These are phyloP conservation scores for Penicillium canariense DNA, from an alignment of 495 filamentous ascomycete species.

Conservation along the genomic window DNA sequence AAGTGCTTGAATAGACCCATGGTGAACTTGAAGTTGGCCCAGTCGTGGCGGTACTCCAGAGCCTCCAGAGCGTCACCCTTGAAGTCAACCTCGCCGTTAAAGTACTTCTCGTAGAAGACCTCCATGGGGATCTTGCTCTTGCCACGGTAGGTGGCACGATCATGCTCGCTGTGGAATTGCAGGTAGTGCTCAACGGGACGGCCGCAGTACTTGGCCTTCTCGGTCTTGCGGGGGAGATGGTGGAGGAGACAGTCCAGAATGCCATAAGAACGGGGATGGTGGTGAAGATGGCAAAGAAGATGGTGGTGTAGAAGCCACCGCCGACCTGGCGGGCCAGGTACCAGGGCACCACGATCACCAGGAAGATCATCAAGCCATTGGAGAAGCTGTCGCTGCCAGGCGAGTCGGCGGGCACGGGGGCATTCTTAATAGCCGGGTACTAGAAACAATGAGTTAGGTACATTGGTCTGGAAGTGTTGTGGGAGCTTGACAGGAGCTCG, in stretches of 20 bases:
- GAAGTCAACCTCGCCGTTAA: constrained; percentile 80
- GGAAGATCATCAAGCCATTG: constrained; percentile 53
- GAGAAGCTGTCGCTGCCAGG: constrained; percentile 57
- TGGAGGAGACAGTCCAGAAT: constrained; percentile 59
- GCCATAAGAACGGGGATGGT: constrained; percentile 55
- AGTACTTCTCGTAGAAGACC: constrained; percentile 89
- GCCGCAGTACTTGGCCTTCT: constrained; percentile 61
- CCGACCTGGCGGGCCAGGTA: constrained; percentile 54
- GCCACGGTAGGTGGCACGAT: constrained; percentile 71
- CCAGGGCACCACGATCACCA: constrained; percentile 49
- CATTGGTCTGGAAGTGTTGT: neutral
- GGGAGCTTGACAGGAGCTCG: neutral
- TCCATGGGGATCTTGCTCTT: constrained; percentile 79
- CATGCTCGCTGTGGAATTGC: constrained; percentile 72
- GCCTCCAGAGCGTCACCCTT: constrained; percentile 79
- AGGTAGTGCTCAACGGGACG: constrained; percentile 82
- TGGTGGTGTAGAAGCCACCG: constrained; percentile 55
- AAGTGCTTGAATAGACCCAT: constrained; percentile 64
- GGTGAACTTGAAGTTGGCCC: constrained; percentile 74
- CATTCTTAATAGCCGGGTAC: constrained; percentile 66
- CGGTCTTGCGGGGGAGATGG: constrained; percentile 60
- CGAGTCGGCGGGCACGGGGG: constrained; percentile 62
- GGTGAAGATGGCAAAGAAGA: constrained; percentile 58
- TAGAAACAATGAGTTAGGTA: constrained; percentile 22
- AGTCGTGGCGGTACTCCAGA: constrained; percentile 83